Evolutionary conservation across 2,329 filamentous ascomycete genomes (phyloP), one percentile per base, ranked within the genome.

Genomic region (Xylaria digitata): DNA sequence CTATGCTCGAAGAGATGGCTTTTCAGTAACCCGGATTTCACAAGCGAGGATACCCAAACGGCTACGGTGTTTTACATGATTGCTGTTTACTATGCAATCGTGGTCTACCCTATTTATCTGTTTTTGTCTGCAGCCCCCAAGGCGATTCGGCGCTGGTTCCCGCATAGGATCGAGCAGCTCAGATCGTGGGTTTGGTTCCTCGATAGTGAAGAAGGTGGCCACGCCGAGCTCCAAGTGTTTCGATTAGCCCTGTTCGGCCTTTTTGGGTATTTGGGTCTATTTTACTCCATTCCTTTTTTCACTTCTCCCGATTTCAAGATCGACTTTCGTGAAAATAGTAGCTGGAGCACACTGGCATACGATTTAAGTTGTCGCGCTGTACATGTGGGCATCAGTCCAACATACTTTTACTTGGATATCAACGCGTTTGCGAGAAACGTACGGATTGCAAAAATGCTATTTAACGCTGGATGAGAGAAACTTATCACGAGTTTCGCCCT

Each of bases 21-120:
- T 45, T 45, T 45, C 43, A 45, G 43, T 45, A 45, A 45, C 43
- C 43, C 43, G 43, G 43, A 45, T 45, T 45, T 45, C 43, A 45
- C 43, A 45, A 45, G 6, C 43, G 43, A 45, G 43, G 17, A 45
- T 45, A 21, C 43, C 26, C 17, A 45, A 45, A 45, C 43, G 43
- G 43, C 17, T 19, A 45, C 43, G 43, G 43, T 45, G 43, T 45
- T 45, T 45, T 45, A 45, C 17, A 45, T 45, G 43, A 45, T 45
- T 5, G 43, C 43, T 15, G 43, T 45, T 45, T 45, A 45, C n/a
- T 45, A 45, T 45, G 43, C 17, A 15, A 45, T 45, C 43, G 43
- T 45, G 9, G 6, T 19, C 43, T 45, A 45, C 43, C 43, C 43
- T 2, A 45, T 45, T 45, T 45, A 45, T 45, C 7, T 45, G 43